Conservation (phyloP, 2,329 filamentous ascomycete species). For the Achaetomium macrosporum region DNA sequence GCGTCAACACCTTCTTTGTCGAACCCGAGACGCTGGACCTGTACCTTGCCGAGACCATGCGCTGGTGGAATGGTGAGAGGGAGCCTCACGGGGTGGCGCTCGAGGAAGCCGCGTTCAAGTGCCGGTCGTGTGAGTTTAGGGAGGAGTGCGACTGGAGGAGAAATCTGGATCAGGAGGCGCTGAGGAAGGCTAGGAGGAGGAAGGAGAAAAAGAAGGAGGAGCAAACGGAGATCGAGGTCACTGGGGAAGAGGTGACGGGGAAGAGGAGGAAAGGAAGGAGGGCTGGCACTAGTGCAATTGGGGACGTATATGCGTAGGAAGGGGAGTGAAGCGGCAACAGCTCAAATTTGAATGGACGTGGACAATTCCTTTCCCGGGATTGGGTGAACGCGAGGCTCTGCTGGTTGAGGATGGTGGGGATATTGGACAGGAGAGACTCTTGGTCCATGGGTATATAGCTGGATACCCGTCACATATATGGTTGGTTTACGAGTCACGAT, state of each 20-base stretch:
- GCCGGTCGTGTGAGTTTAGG: conserved; percentile 74
- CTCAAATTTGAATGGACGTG: not conserved
- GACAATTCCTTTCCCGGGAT: not conserved
- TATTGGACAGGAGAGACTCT: not conserved
- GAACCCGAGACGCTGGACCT: conserved; percentile 55
- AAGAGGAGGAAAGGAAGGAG: not conserved
- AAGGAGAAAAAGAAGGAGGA: conserved; percentile 2
- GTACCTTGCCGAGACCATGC: conserved; percentile 65
- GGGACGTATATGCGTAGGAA: not conserved
- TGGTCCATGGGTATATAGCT: not conserved
- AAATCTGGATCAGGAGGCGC: conserved; percentile 56
- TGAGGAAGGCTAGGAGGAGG: conserved; percentile 18
- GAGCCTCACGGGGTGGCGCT: conserved; percentile 68
- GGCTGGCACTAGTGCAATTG: not conserved
- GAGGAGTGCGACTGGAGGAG: conserved; percentile 73
- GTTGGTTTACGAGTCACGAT: not conserved
- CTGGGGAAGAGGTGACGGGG: not conserved
- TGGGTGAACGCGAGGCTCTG: no score
- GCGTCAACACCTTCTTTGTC: conserved; percentile 59
- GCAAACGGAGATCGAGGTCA: not conserved
- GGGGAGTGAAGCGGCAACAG: not conserved
- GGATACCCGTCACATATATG: not conserved
- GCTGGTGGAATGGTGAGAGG: conserved; percentile 82
- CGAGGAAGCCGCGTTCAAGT: conserved; percentile 79
- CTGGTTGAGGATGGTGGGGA: not conserved